Conservation (phyloP, 1,139 yeast genomes). For the Hemisphaericaspora xylanilytica region DNA sequence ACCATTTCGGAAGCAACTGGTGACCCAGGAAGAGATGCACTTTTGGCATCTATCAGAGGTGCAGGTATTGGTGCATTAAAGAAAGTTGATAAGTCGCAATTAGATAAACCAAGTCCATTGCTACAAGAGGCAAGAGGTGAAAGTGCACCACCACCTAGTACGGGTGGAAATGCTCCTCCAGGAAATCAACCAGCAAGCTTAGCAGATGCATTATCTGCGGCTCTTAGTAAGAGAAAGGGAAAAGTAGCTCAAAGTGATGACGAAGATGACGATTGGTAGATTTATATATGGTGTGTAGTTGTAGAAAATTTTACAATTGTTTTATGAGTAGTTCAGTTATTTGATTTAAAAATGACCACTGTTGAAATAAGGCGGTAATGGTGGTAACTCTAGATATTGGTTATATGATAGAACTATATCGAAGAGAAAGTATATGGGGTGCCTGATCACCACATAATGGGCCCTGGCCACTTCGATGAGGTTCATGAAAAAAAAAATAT, state of each 20-base stretch:
- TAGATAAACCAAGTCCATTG: conserved; percentile 74
- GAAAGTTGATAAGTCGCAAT: conserved; percentile 78
- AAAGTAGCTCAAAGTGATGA: conserved; percentile 84
- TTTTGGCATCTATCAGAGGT: conserved; percentile 80
- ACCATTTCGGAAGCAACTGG: conserved; percentile 30
- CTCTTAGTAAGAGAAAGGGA: conserved; percentile 74
- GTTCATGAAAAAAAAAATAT: not conserved
- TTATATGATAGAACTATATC: no score
- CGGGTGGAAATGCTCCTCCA: conserved; percentile 43
- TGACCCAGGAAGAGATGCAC: conserved; percentile 72
- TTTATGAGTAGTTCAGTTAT: not conserved
- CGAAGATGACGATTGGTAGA: conserved; percentile 57
- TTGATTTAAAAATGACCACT: no score
- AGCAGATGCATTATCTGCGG: conserved; percentile 88
- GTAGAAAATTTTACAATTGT: no score
- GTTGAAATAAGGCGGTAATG: no score
- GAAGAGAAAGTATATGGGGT: no score
- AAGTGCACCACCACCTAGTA: conserved; percentile 23
- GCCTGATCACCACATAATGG: no score
- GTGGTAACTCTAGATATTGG: no score
- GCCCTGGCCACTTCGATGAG: not conserved
- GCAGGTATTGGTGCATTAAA: conserved; percentile 68
- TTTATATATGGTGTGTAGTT: not conserved
- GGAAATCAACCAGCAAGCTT: conserved; percentile 50
- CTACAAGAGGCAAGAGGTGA: conserved; percentile 74